These are phyloP conservation scores for Immersiella caudata DNA, from an alignment of 495 filamentous ascomycete genomes.

Conservation along the genomic window DNA sequence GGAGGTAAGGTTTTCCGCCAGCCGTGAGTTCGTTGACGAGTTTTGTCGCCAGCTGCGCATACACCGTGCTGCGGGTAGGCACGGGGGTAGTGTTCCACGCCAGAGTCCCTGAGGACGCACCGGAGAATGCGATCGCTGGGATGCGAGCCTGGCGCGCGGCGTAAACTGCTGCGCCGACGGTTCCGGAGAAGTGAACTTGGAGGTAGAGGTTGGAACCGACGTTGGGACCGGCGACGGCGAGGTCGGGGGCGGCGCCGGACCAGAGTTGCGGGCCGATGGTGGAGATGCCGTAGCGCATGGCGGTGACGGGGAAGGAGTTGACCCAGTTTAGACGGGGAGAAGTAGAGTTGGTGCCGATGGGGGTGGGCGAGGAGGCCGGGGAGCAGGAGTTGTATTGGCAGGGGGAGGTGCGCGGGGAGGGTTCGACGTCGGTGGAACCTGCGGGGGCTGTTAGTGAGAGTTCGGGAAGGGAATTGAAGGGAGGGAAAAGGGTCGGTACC, in stretches of 20 bases:
- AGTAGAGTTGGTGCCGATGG: constrained; percentile 58
- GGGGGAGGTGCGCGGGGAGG: constrained; percentile 43
- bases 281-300: constrained; percentile 65
- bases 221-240: constrained; percentile 67
- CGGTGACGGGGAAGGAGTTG: constrained; percentile 68
- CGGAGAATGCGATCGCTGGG: constrained; percentile 67
- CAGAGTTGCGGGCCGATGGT: constrained; percentile 56
- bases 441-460: neutral
- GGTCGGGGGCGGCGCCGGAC: constrained; percentile 51
- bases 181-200: constrained; percentile 60
- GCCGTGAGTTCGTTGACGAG: constrained; percentile 56
- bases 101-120: constrained; percentile 50
- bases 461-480: neutral
- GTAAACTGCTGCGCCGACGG: constrained; percentile 62
- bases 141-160: constrained; percentile 54
- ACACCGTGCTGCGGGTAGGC: constrained; percentile 57
- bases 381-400: constrained; percentile 66
- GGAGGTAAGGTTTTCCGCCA: constrained; percentile 63
- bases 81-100: constrained; percentile 53
- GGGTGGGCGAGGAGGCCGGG: constrained; percentile 52
- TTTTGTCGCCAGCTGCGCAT: constrained; percentile 62
- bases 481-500: constrained; percentile 39
- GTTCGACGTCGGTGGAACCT: constrained; percentile 59
- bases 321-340: constrained; percentile 67
- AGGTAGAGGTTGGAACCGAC: constrained; percentile 63